Evolutionary conservation across 805 yeast genomes (phyloP).

Genomic region (Ogataea pignaliae): DNA sequence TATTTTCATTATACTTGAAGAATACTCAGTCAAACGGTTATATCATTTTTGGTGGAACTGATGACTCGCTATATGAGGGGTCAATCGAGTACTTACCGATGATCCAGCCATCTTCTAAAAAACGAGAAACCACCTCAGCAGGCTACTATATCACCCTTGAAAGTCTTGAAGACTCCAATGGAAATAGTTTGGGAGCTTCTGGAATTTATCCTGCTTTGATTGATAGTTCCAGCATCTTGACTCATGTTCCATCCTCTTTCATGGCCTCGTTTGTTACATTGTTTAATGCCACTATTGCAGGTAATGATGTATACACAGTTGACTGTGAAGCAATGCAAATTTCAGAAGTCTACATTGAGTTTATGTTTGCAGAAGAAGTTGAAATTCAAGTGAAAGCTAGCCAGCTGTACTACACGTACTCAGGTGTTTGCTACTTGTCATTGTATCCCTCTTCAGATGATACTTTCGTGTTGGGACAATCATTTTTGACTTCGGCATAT

Average conservation of each 20-base stretch:
- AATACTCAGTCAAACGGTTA: slow-evolving; percentile 21
- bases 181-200: slow-evolving; percentile 5
- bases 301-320: slow-evolving; percentile 17
- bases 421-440: slow-evolving; percentile 18
- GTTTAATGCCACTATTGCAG: slow-evolving; percentile 15
- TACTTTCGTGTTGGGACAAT: slow-evolving; percentile 54
- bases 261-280: slow-evolving; percentile 7
- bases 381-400: slow-evolving; percentile 17
- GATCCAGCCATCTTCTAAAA: slow-evolving; percentile 3
- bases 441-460: slow-evolving; percentile 14
- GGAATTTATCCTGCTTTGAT: slow-evolving; percentile 34
- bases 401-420: slow-evolving; percentile 14
- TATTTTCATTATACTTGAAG: slow-evolving; percentile 28
- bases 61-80: slow-evolving; percentile 25
- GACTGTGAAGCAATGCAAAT: slow-evolving; percentile 17
- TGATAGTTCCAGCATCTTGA: slow-evolving; percentile 53
- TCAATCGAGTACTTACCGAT: slow-evolving; percentile 16
- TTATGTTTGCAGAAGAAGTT: slow-evolving; percentile 16
- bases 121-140: slow-evolving; percentile 3
- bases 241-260: slow-evolving; percentile 42
- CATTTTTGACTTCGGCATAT: slow-evolving; percentile 58
- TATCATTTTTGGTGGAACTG: slow-evolving; percentile 31
- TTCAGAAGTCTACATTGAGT: slow-evolving; percentile 8
- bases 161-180: slow-evolving; percentile 10
- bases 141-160: slow-evolving; percentile 16